Evolutionary conservation across 208 protist genomes (phyloP).

Genomic region (Wallacemonas sp.): DNA sequence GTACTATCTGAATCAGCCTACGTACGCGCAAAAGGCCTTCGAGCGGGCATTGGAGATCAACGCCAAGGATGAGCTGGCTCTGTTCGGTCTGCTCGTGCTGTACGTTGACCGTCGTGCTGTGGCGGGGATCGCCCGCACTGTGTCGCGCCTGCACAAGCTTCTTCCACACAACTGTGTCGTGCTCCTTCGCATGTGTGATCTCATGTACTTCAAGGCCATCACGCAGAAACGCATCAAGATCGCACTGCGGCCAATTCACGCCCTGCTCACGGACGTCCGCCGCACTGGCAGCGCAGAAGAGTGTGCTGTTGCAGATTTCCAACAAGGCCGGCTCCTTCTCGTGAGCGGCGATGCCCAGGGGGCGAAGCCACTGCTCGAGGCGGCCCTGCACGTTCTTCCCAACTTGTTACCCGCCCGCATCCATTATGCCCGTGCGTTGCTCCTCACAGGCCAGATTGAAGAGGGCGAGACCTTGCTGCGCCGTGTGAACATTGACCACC

Average conservation of each 20-base stretch:
- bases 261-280: slow-evolving; percentile 61
- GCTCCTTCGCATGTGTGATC: slow-evolving; percentile 69
- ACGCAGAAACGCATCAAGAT: slow-evolving; percentile 36
- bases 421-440: slow-evolving; percentile 71
- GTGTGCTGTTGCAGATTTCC: slow-evolving; percentile 71
- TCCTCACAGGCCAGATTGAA: slow-evolving; percentile 41
- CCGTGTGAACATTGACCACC: slow-evolving; percentile 54
- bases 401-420: slow-evolving; percentile 68
- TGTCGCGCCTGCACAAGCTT: slow-evolving; percentile 44
- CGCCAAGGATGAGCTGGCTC: slow-evolving; percentile 73
- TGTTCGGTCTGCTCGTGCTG: slow-evolving; percentile 70
- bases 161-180: slow-evolving; percentile 77
- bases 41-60: slow-evolving; percentile 64
- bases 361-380: slow-evolving; percentile 58
- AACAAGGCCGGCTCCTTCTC: slow-evolving; percentile 70
- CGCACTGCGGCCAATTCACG: slow-evolving; percentile 32
- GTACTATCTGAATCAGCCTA: slow-evolving; percentile 48
- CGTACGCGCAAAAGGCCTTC: slow-evolving; percentile 59
- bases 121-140: slow-evolving; percentile 47
- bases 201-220: slow-evolving; percentile 80
- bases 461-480: slow-evolving; percentile 56
- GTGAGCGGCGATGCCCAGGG: slow-evolving; percentile 51
- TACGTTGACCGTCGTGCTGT: slow-evolving; percentile 72
- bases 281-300: slow-evolving; percentile 46
- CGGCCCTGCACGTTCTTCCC: slow-evolving; percentile 57